A percentile compares a stretch with the other conserved stretches of the same genome.
phyloP scores from a whole-genome alignment of 495 filamentous ascomycete species.

The Lasiosphaeria ovina region DNA sequence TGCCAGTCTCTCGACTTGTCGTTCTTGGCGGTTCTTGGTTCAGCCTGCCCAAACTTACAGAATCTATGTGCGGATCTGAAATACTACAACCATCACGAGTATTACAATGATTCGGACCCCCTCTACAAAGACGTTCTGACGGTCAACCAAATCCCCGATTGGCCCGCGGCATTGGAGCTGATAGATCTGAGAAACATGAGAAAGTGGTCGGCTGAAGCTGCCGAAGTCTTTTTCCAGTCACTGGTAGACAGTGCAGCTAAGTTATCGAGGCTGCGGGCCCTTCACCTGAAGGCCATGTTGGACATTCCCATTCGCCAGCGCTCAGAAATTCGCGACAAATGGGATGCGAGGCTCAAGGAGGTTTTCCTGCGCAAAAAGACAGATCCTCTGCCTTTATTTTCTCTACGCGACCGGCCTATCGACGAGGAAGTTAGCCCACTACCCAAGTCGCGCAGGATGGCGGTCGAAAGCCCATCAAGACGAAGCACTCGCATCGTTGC shows the following conservation, averaged over 20 bases:
- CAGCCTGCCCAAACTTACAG: slow-evolving; percentile 65
- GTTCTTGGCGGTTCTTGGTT: slow-evolving; percentile 61
- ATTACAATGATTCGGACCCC: slow-evolving; percentile 62
- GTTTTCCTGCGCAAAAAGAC: slow-evolving; percentile 60
- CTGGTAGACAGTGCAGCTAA: slow-evolving; percentile 64
- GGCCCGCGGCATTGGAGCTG: slow-evolving; percentile 66
- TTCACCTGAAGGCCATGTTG: slow-evolving; percentile 70
- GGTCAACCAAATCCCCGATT: slow-evolving; percentile 61
- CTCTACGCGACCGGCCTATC: slow-evolving; percentile 12
- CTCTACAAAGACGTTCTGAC: slow-evolving; percentile 63
- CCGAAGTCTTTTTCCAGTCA: slow-evolving; percentile 72
- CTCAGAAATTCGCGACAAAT: slow-evolving; percentile 67
- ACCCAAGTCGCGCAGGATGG: neutral
- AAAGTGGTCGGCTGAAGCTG: slow-evolving; percentile 61
- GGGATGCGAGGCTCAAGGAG: slow-evolving; percentile 60
- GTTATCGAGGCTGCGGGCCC: slow-evolving; percentile 60
- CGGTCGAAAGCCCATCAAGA: slow-evolving; percentile 11
- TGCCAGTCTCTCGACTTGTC: slow-evolving; percentile 72
- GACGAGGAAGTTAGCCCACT: neutral
- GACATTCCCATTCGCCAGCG: slow-evolving; percentile 76
- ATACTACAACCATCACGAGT: slow-evolving; percentile 56
- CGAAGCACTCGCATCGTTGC: slow-evolving; percentile 27
- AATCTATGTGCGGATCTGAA: slow-evolving; percentile 70
- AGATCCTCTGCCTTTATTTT: slow-evolving; percentile 45
- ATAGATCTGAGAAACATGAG: slow-evolving; percentile 74